Evolutionary conservation across 2,329 filamentous ascomycete species (phyloP).

Genomic region (Fusarium verticillioides): DNA sequence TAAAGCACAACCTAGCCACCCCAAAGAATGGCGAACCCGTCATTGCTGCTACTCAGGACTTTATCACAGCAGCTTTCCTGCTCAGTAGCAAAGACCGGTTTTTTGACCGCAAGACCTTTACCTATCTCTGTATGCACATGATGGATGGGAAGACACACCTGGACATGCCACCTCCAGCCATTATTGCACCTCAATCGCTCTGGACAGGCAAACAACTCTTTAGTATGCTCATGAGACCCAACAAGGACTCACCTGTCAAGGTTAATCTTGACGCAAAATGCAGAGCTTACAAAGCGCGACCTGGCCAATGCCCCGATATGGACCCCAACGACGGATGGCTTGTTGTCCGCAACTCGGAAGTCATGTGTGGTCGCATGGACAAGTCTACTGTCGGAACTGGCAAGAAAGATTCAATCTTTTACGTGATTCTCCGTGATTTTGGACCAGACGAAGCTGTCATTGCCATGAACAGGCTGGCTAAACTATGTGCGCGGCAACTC

Average conservation of each 20-base stretch:
- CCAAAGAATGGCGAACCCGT: conserved; percentile 98
- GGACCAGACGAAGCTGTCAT: conserved; percentile 88
- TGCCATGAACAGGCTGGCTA: conserved; percentile 94
- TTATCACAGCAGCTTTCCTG: conserved; percentile 94
- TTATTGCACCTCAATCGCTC: conserved; percentile 83
- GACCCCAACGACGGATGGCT: conserved; percentile 91
- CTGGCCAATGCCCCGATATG: conserved; percentile 72
- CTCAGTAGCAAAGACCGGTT: conserved; percentile 94
- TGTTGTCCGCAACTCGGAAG: conserved; percentile 93
- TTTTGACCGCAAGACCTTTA: conserved; percentile 88
- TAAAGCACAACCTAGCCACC: conserved; percentile 94
- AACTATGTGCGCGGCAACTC: conserved; percentile 87
- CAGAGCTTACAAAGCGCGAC: conserved; percentile 77
- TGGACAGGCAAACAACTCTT: conserved; percentile 98
- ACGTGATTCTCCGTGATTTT: conserved; percentile 94
- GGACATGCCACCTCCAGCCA: conserved; percentile 86
- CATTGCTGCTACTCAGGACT: conserved; percentile 99
- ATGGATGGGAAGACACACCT: conserved; percentile 81
- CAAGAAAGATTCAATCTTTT: conserved; percentile 98
- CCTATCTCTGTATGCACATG: conserved; percentile 94
- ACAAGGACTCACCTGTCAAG: conserved; percentile 81
- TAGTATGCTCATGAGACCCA: conserved; percentile 89
- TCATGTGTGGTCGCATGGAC: conserved; percentile 98
- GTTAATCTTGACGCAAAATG: conserved; percentile 96
- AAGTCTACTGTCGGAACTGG: conserved; percentile 97